Percentiles rank a stretch among this genome's conserved stretches.
Evolutionary conservation across 306 rosid species (phyloP).

Genomic region (Fragaria iinumae): DNA sequence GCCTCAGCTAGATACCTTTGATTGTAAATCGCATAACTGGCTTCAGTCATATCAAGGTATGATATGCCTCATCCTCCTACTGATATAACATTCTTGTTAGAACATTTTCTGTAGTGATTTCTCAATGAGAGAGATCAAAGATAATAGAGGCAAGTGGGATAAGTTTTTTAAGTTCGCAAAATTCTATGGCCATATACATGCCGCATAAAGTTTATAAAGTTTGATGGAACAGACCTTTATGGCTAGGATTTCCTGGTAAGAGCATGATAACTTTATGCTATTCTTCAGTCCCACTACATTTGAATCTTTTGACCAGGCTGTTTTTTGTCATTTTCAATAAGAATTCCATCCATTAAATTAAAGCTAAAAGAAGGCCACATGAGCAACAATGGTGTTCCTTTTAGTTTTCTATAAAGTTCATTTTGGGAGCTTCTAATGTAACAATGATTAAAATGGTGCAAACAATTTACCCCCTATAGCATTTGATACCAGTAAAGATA

Average conservation of each 20-base stretch:
- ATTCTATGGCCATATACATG: constrained; percentile 12
- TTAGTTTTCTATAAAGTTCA: constrained; percentile 13
- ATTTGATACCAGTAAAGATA: constrained; percentile 29
- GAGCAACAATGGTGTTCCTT: constrained; percentile 25
- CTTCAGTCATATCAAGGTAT: constrained; percentile 65
- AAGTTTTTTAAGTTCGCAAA: constrained; percentile 16
- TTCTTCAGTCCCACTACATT: neutral
- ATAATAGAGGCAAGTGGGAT: constrained; percentile 10
- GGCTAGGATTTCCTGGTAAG: constrained; percentile 12
- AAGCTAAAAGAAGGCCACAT: constrained; percentile 25
- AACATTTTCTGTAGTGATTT: neutral
- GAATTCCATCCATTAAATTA: constrained; percentile 6
- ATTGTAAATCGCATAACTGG: constrained; percentile 48
- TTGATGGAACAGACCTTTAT: neutral
- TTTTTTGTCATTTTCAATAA: neutral
- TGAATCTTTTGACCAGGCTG: constrained; percentile 24
- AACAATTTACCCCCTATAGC: constrained; percentile 17
- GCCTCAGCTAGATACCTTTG: constrained; percentile 54
- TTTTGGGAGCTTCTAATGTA: constrained; percentile 9
- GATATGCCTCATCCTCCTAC: constrained; percentile 6
- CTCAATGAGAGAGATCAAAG: neutral
- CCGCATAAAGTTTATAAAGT: neutral
- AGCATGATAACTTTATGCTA: constrained; percentile 20
- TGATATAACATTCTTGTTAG: neutral
- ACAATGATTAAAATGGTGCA: constrained; percentile 6